These are phyloP conservation scores for Rhizopus stolonifer DNA, from an alignment of 371 early-diverging fungal genomes.

Conservation along the genomic window DNA sequence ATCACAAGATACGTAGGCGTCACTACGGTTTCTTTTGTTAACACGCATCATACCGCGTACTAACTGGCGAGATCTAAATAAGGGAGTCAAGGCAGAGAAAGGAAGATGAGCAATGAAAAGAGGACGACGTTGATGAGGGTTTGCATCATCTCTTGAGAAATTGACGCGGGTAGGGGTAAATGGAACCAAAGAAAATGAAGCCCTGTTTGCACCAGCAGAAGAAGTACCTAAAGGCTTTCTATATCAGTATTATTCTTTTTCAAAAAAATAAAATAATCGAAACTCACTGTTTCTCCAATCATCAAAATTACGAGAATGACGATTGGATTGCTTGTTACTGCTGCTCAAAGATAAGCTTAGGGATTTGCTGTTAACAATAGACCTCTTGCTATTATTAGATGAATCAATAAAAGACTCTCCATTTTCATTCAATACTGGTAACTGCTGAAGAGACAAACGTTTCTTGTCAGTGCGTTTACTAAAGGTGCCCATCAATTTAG, in stretches of 20 bases:
- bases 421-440: constrained; percentile 44
- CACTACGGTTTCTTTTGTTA: constrained; percentile 79
- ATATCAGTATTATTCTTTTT: neutral
- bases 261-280: neutral
- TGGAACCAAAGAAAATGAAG: constrained; percentile 34
- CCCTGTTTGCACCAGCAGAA: constrained; percentile 8
- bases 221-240: constrained; percentile 5
- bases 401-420: constrained; percentile 23
- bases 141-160: constrained; percentile 53
- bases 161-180: constrained; percentile 55
- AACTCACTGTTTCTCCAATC: constrained; percentile 44
- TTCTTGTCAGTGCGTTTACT: constrained; percentile 25
- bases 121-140: constrained; percentile 55
- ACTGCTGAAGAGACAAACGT: constrained; percentile 40
- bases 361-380: constrained; percentile 25
- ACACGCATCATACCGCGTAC: constrained; percentile 78
- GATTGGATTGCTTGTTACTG: constrained; percentile 35
- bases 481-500: constrained; percentile 53
- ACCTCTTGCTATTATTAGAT: constrained; percentile 2
- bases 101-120: constrained; percentile 61
- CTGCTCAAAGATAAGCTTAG: constrained; percentile 21
- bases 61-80: constrained; percentile 46
- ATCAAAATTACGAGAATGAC: constrained; percentile 44
- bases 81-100: constrained; percentile 54
- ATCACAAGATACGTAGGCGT: constrained; percentile 83